A percentile compares a stretch with the other conserved stretches of the same genome.
Evolutionary conservation across 345 rosid species (phyloP).

Genomic region (Lumnitzera racemosa): DNA sequence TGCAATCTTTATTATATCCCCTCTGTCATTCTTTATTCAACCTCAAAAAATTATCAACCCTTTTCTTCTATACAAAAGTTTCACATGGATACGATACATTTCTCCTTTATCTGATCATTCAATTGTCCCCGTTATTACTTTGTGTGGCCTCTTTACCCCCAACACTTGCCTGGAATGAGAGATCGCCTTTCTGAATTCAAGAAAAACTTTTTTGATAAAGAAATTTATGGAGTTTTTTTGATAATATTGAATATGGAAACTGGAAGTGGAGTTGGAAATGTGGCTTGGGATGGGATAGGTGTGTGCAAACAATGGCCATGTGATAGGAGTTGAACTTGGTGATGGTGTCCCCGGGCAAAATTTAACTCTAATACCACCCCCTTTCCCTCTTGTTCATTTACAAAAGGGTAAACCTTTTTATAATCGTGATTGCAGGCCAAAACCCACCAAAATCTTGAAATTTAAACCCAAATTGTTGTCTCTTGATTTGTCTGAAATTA

Average conservation of each 20-base stretch:
- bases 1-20: no score
- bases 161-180: no score
- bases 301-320: slow-evolving; percentile 10
- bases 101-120: no score
- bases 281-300: slow-evolving; percentile 8
- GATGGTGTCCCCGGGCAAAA: slow-evolving; percentile 10
- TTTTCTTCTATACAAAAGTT: no score
- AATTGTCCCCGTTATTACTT: no score
- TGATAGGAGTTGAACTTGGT: slow-evolving; percentile 13
- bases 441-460: slow-evolving; percentile 12
- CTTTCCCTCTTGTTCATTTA: slow-evolving; percentile 14
- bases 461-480: slow-evolving; percentile 11
- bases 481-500: slow-evolving; percentile 16
- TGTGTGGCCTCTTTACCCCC: no score
- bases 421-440: slow-evolving; percentile 1
- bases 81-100: no score
- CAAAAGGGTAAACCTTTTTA: slow-evolving; percentile 10
- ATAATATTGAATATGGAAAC: background rate
- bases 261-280: background rate
- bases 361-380: slow-evolving; percentile 12
- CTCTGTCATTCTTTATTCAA: no score
- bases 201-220: no score
- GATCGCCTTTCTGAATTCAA: no score
- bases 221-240: no score
- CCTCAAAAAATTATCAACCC: no score